Evolutionary conservation across 2,329 filamentous ascomycete species (phyloP).

Genomic region (Raffaelea deltoideospora): DNA sequence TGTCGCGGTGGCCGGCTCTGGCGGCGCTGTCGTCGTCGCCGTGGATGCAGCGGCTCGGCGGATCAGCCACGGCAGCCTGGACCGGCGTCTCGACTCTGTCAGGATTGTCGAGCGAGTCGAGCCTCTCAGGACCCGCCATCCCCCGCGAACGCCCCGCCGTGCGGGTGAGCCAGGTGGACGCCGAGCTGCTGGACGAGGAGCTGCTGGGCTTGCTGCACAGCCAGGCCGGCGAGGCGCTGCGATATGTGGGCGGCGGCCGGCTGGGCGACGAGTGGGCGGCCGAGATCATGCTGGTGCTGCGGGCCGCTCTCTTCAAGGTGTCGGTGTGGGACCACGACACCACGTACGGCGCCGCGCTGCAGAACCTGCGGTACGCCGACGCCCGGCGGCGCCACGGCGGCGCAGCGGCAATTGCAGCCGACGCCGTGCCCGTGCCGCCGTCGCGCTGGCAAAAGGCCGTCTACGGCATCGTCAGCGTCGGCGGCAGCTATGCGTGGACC

Average conservation of each 20-base stretch:
- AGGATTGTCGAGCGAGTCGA: not conserved
- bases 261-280: conserved; percentile 74
- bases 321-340: conserved; percentile 94
- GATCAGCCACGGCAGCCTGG: conserved; percentile 46
- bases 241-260: conserved; percentile 63
- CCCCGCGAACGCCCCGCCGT: conserved; percentile 58
- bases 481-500: conserved; percentile 78
- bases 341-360: conserved; percentile 82
- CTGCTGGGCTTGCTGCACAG: conserved; percentile 69
- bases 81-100: conserved; percentile 34
- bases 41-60: conserved; percentile 40
- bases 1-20: not conserved
- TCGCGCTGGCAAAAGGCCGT: conserved; percentile 69
- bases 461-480: conserved; percentile 75
- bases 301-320: conserved; percentile 79
- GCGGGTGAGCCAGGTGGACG: conserved; percentile 89
- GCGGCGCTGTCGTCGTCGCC: conserved; percentile 35
- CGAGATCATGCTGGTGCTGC: conserved; percentile 66
- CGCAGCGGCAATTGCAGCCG: conserved; percentile 22
- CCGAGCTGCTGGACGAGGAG: conserved; percentile 88
- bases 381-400: conserved; percentile 35
- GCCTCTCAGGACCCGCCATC: not conserved
- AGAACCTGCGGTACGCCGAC: conserved; percentile 83
- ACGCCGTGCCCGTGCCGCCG: conserved; percentile 50
- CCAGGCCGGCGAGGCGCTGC: conserved; percentile 77